phyloP scores from a whole-genome alignment of 768 basidiomycete species.

The Phallus indusiatus region DNA sequence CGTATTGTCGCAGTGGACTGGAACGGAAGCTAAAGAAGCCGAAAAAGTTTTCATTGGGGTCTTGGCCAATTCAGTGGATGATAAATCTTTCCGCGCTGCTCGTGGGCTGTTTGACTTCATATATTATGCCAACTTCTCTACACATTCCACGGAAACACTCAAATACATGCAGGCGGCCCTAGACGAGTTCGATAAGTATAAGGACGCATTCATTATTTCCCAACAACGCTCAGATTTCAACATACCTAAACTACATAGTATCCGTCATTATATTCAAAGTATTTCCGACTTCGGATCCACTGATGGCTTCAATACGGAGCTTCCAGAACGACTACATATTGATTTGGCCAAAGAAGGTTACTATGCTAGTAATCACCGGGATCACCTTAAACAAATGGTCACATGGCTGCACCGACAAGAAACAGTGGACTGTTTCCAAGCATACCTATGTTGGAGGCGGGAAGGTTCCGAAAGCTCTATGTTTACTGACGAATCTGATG shows the following conservation, averaged over 20 bases:
- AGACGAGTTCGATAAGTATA: conserved; percentile 20
- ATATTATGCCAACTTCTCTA: conserved; percentile 21
- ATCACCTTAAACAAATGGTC: conserved; percentile 12
- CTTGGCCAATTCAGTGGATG: conserved; percentile 6
- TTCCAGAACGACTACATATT: conserved; percentile 12
- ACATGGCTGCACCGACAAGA: conserved; percentile 7
- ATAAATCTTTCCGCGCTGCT: conserved; percentile 18
- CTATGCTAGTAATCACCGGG: conserved; percentile 7
- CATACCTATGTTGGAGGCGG: conserved; percentile 4
- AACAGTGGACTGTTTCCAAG: not conserved
- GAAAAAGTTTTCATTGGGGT: conserved; percentile 21
- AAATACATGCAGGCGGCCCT: conserved; percentile 17
- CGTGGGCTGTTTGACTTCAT: conserved; percentile 26
- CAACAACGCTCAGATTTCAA: conserved; percentile 17
- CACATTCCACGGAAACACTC: conserved; percentile 22
- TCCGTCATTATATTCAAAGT: not conserved
- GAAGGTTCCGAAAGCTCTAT: too few relatives aligned
- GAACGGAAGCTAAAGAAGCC: conserved; percentile 31
- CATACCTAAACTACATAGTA: conserved; percentile 14
- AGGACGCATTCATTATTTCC: conserved; percentile 23
- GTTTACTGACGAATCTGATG: conserved; percentile 14
- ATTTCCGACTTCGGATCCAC: conserved; percentile 11
- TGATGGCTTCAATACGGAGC: conserved; percentile 11
- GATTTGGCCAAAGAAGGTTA: conserved; percentile 11
- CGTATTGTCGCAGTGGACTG: conserved; percentile 32